Base-by-base conservation (phyloP, 225 moss, liverwort and hornwort genomes). In the Physcomitrellopsis africana region DNA sequence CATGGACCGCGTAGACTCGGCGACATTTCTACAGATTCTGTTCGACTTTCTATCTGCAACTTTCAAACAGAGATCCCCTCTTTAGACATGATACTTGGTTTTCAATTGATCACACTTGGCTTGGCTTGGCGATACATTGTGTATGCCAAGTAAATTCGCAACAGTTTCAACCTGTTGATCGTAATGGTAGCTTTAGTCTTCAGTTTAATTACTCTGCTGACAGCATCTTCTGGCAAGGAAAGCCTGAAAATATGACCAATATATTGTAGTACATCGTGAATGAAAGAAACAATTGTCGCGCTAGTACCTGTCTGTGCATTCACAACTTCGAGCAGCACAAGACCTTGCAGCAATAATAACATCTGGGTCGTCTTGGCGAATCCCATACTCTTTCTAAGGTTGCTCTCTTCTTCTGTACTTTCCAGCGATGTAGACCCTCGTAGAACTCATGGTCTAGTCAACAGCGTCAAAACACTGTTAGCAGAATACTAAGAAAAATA, bases 291-390 rank as follows among this genome's bases (percentile, higher is more conserved):
- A 24, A 37, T 37, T 57, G 14, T 78, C 72, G 41, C 51, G 53
- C 18, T 11, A 65, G 59, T 68, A 85, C 85, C 85, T 85, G 82
- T 20, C 55, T 85, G 85, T 68, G 85, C 79, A 65, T 51, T 73
- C 6, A 65, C 82, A 15, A 72, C 37, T 76, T 56, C 85, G 65
- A 44, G 65, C 22, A 82, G 69, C 79, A 81, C 75, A 42, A 85
- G 65, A 4, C 76, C 19, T 68, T 68, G 82, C 41, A 79, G 76
- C 72, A 73, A 24, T 49, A 63, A 60, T 14, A 60, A 60, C 79
- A 81, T 73, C 41, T 43, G 61, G 14, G 58, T 72, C 57, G 76
- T 56, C 58, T 76, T 81, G 57, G 48, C 67, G 72, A 59, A 58
- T 68, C 59, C 42, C 79, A 82, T 85, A 67, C 75, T 79, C 60